A percentile compares a stretch with the other conserved stretches of the same genome.
Evolutionary conservation across 2,329 filamentous ascomycete species (phyloP).

Genomic region (Pestalotiopsis sp.): DNA sequence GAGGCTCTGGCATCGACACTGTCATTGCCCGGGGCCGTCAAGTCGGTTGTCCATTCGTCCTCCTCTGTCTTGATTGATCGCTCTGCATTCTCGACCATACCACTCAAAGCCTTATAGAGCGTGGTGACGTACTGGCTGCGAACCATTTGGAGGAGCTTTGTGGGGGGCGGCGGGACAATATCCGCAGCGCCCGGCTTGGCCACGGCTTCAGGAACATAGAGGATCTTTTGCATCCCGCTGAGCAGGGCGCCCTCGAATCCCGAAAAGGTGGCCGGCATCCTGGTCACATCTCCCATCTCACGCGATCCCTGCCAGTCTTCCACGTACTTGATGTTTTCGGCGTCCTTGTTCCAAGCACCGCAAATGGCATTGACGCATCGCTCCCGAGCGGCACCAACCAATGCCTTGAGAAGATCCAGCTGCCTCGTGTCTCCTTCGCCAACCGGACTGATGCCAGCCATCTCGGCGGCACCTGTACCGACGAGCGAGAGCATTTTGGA

Average conservation of each 20-base stretch:
- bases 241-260: conserved; percentile 84
- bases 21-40: conserved; percentile 41
- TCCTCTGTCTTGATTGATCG: conserved; percentile 67
- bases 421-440: conserved; percentile 55
- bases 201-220: conserved; percentile 88
- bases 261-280: conserved; percentile 85
- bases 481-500: conserved; percentile 80
- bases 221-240: conserved; percentile 88
- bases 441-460: conserved; percentile 75
- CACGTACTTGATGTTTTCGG: conserved; percentile 87
- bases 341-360: conserved; percentile 90
- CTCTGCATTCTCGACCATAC: conserved; percentile 97
- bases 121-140: conserved; percentile 91
- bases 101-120: conserved; percentile 89
- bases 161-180: conserved; percentile 82
- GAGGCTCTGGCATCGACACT: conserved; percentile 33
- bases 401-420: conserved; percentile 71
- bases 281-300: conserved; percentile 84
- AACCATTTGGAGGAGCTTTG: conserved; percentile 89
- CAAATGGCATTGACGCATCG: conserved; percentile 84
- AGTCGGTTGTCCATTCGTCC: conserved; percentile 60
- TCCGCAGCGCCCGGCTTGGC: conserved; percentile 72
- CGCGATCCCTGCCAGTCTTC: conserved; percentile 90
- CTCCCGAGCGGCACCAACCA: conserved; percentile 81
- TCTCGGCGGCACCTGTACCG: conserved; percentile 84